phyloP scores from a whole-genome alignment of 371 early-diverging fungal genomes.

The Apophysomyces sp. region DNA sequence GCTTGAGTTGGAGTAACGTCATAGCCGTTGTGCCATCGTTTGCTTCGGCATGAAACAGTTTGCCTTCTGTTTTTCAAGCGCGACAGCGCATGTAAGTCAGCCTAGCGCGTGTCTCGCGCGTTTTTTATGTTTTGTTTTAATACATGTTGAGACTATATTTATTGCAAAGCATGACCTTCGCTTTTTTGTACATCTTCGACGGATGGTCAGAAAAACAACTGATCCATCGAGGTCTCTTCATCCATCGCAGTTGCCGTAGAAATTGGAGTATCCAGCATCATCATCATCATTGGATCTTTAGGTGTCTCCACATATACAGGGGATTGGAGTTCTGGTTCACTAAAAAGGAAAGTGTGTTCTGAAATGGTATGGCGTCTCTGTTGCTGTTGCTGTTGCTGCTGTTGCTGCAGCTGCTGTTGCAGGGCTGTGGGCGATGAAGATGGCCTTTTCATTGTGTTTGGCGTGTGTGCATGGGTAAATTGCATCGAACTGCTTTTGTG shows the following conservation, averaged over 20 bases:
- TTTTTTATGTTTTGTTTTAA: no score
- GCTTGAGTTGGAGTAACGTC: no score
- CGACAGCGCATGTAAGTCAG: no score
- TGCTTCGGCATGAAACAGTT: no score
- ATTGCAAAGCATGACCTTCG: background rate
- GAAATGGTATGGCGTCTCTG: background rate
- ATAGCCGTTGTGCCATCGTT: no score
- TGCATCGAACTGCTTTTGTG: background rate
- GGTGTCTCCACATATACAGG: background rate
- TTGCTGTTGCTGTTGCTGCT: constrained; percentile 5
- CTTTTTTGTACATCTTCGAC: background rate
- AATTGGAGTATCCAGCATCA: background rate
- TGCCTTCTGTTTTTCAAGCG: no score
- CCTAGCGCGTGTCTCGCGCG: no score
- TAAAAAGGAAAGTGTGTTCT: background rate
- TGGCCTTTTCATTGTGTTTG: background rate
- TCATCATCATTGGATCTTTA: background rate
- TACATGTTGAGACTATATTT: background rate
- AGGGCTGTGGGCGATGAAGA: background rate
- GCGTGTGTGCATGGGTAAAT: background rate
- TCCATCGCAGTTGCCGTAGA: background rate
- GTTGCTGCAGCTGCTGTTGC: background rate
- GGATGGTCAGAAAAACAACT: background rate
- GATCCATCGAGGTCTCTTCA: background rate
- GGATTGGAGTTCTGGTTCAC: background rate